Evolutionary conservation across 345 rosid genomes (phyloP).

Genomic region (Camelina hispida): DNA sequence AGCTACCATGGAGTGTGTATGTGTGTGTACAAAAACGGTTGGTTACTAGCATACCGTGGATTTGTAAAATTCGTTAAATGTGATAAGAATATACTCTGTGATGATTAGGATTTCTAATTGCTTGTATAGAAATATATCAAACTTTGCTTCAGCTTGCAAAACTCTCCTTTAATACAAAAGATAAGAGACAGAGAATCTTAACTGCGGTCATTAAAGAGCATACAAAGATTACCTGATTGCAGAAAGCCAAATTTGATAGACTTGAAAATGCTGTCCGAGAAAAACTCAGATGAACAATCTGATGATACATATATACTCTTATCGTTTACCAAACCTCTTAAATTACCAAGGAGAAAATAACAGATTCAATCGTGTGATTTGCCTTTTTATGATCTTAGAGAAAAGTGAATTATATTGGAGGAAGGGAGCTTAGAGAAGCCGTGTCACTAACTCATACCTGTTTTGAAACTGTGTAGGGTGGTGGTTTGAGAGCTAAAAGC

Average conservation of each 20-base stretch:
- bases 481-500: conserved; percentile 24
- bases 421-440: conserved; percentile 12
- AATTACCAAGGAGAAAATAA: background rate
- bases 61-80: conserved; percentile 27
- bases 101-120: conserved; percentile 21
- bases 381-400: conserved; percentile 6
- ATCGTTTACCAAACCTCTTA: conserved; percentile 1
- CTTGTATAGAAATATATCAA: conserved; percentile 14
- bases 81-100: conserved; percentile 1
- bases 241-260: background rate
- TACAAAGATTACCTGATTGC: conserved; percentile 1
- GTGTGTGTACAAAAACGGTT: conserved; percentile 23
- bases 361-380: conserved; percentile 8
- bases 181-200: background rate
- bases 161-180: conserved; percentile 15
- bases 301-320: conserved; percentile 2
- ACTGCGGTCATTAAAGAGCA: conserved; percentile 21
- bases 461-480: conserved; percentile 41
- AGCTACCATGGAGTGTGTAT: background rate
- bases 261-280: background rate
- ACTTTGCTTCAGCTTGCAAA: conserved; percentile 18
- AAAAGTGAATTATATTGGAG: conserved; percentile 4
- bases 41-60: conserved; percentile 15
- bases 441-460: conserved; percentile 32
- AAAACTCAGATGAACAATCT: conserved; percentile 18